phyloP scores from a whole-genome alignment of 108 stramenopile species.

The Epithemia pelagica region DNA sequence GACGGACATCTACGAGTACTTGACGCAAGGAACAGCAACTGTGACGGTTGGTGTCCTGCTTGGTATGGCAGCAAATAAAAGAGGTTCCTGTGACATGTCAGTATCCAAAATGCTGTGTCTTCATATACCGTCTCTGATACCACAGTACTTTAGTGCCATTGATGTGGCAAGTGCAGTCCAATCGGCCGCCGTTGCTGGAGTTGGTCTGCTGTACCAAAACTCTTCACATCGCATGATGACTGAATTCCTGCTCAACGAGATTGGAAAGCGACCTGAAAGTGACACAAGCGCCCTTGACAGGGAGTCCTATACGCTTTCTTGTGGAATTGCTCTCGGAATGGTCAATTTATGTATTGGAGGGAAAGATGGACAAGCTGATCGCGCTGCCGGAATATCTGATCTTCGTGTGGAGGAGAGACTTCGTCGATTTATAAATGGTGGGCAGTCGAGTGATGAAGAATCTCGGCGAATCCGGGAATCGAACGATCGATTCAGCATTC shows the following conservation, averaged over 20 bases:
- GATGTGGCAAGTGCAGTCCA: slow-evolving; percentile 88
- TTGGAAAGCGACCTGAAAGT: slow-evolving; percentile 72
- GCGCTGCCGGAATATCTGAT: slow-evolving; percentile 76
- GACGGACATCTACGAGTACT: slow-evolving; percentile 95
- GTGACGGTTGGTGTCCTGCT: slow-evolving; percentile 93
- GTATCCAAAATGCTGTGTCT: slow-evolving; percentile 97
- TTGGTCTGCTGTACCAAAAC: slow-evolving; percentile 87
- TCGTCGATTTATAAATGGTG: slow-evolving; percentile 80
- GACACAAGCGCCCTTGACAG: slow-evolving; percentile 75
- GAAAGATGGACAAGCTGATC: neutral
- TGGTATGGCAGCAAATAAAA: slow-evolving; percentile 93
- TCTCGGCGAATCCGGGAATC: slow-evolving; percentile 32
- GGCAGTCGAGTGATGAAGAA: slow-evolving; percentile 43
- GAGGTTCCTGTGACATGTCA: slow-evolving; percentile 84
- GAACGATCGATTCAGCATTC: slow-evolving; percentile 32
- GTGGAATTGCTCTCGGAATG: slow-evolving; percentile 90
- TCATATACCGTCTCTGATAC: slow-evolving; percentile 94
- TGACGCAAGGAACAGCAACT: slow-evolving; percentile 91
- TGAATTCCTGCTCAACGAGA: slow-evolving; percentile 94
- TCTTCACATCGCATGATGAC: slow-evolving; percentile 95
- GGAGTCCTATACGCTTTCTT: slow-evolving; percentile 85
- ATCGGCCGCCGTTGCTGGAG: slow-evolving; percentile 83
- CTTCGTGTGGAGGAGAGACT: slow-evolving; percentile 91
- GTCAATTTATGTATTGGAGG: slow-evolving; percentile 71
- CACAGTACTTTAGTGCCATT: slow-evolving; percentile 81